Percentiles rank a stretch among this genome's conserved stretches.
Evolutionary conservation across 2,329 filamentous ascomycete genomes (phyloP).

Genomic region (Ophiostoma tasmaniense): DNA sequence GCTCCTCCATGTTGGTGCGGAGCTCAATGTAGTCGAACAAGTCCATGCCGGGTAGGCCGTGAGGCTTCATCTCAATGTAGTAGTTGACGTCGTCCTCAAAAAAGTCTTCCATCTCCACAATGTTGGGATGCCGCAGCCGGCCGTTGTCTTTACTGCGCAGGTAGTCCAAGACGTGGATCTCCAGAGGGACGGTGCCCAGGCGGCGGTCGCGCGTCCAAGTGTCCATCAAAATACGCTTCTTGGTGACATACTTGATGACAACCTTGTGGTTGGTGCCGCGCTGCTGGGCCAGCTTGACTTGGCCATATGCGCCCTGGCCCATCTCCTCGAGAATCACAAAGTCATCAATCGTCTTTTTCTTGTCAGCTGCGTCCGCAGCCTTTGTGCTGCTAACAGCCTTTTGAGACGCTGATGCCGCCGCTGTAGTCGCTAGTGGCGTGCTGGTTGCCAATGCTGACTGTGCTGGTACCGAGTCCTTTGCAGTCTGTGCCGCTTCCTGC

Average conservation of each 20-base stretch:
- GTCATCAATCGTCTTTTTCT: constrained; percentile 79
- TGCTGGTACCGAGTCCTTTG: neutral
- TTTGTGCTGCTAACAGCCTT: constrained; percentile 23
- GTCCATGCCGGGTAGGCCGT: constrained; percentile 94
- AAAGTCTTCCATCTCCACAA: constrained; percentile 65
- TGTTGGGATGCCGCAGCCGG: constrained; percentile 53
- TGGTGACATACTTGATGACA: constrained; percentile 96
- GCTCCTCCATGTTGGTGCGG: constrained; percentile 90
- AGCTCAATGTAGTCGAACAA: constrained; percentile 98
- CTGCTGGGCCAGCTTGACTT: constrained; percentile 88
- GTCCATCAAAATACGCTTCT: constrained; percentile 90
- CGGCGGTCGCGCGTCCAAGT: constrained; percentile 94
- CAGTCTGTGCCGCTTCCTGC: neutral
- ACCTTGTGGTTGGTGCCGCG: constrained; percentile 75
- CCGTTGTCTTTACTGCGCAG: constrained; percentile 58
- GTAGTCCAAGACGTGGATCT: constrained; percentile 95
- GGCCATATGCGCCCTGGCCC: constrained; percentile 95
- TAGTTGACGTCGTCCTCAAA: constrained; percentile 83
- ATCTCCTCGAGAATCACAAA: constrained; percentile 94
- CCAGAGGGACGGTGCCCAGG: constrained; percentile 86
- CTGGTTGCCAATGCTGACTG: neutral
- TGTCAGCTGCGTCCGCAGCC: neutral
- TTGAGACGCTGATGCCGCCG: neutral
- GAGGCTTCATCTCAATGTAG: constrained; percentile 97
- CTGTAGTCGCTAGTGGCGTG: neutral